These are phyloP conservation scores for Claviceps pazoutovae DNA, from an alignment of 2,329 filamentous ascomycete species.

Conservation along the genomic window DNA sequence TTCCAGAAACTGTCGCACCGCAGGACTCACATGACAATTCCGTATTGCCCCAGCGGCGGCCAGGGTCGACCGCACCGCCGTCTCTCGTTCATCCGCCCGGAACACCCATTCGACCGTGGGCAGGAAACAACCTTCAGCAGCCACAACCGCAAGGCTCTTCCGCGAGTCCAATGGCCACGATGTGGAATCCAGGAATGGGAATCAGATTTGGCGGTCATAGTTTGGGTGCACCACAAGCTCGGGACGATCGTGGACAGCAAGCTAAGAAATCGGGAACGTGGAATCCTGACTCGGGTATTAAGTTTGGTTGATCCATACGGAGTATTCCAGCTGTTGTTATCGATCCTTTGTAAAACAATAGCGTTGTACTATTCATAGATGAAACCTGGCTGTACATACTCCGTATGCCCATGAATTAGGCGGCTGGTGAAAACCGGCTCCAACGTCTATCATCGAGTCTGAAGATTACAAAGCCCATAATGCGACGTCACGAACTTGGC, in stretches of 20 bases:
- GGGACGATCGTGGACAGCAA: slow-evolving; percentile 11
- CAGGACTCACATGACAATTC: not conserved
- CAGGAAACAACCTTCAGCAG: slow-evolving; percentile 42
- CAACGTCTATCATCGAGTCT: too few relatives aligned
- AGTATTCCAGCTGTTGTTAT: not conserved
- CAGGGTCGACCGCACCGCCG: slow-evolving; percentile 13
- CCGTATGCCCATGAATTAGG: too few relatives aligned
- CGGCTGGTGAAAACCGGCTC: too few relatives aligned
- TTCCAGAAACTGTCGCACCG: slow-evolving; percentile 2
- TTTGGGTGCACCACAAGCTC: slow-evolving; percentile 9
- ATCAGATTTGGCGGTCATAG: slow-evolving; percentile 55
- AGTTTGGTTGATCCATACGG: slow-evolving; percentile 29
- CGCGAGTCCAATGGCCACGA: slow-evolving; percentile 16
- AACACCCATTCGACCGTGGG: slow-evolving; percentile 46
- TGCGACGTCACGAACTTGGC: too few relatives aligned
- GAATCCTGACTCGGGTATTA: slow-evolving; percentile 45
- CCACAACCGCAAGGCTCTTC: slow-evolving; percentile 32
- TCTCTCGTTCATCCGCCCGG: slow-evolving; percentile 23
- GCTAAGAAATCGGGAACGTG: slow-evolving; percentile 30
- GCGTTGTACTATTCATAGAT: not conserved
- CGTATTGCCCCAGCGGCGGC: slow-evolving; percentile 5
- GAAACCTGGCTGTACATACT: not conserved
- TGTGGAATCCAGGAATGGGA: slow-evolving; percentile 67
- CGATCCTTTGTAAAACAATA: not conserved
- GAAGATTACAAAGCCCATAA: too few relatives aligned